phyloP scores from a whole-genome alignment of 2,329 filamentous ascomycete species.

The Ophiostoma novo-ulmi region DNA sequence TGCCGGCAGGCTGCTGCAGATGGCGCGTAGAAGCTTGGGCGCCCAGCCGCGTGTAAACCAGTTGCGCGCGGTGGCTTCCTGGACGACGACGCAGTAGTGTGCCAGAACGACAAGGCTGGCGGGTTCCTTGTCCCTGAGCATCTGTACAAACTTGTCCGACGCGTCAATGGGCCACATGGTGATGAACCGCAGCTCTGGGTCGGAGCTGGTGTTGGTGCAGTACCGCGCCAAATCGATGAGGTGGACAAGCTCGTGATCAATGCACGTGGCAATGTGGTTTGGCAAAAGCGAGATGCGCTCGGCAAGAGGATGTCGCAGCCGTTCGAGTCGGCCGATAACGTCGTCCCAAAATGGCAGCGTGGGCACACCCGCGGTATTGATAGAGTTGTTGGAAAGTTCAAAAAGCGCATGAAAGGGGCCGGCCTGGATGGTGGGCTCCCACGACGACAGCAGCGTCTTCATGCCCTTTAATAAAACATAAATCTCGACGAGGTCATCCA shows the following conservation, averaged over 20 bases:
- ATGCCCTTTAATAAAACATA: conserved; percentile 34
- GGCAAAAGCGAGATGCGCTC: neutral
- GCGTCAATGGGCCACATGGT: conserved; percentile 30
- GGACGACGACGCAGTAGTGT: conserved; percentile 30
- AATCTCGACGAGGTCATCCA: conserved; percentile 35
- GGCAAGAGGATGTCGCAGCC: neutral
- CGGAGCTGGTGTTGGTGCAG: neutral
- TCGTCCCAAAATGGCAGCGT: neutral
- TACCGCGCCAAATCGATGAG: neutral
- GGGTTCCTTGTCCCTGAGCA: conserved; percentile 27
- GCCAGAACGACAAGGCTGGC: conserved; percentile 28
- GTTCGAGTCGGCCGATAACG: neutral
- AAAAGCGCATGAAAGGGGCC: conserved; percentile 30
- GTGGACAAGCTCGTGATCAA: neutral
- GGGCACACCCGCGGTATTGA: neutral
- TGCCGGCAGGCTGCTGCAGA: conserved; percentile 10
- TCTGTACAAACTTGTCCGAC: conserved; percentile 28
- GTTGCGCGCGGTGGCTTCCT: conserved; percentile 1
- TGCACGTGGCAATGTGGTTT: neutral
- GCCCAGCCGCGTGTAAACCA: conserved; percentile 18
- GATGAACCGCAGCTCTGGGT: conserved; percentile 28
- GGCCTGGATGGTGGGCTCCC: conserved; percentile 26
- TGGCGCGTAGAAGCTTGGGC: conserved; percentile 15
- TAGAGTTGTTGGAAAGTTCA: neutral
- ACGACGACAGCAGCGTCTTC: conserved; percentile 32